phyloP scores from a whole-genome alignment of 1,284 basidiomycete species.

The Melampsora americana region DNA sequence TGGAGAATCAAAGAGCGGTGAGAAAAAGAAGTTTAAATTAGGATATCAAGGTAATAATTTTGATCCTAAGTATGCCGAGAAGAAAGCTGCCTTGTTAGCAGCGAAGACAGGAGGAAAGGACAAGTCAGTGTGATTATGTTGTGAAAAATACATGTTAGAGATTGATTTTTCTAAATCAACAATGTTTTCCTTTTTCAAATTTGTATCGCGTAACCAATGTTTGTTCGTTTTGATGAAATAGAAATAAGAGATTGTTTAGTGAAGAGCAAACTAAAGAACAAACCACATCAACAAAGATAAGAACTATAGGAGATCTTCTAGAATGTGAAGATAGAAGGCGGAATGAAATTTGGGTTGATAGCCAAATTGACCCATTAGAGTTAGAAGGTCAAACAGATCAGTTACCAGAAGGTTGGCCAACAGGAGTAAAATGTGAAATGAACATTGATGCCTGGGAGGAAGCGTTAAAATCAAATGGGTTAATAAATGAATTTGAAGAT shows the following conservation, averaged over 20 bases:
- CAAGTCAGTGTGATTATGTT: too few relatives aligned
- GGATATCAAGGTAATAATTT: too few relatives aligned
- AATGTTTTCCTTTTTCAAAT: too few relatives aligned
- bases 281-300: not conserved
- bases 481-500: too few relatives aligned
- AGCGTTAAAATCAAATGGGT: not conserved
- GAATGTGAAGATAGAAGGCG: not conserved
- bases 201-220: too few relatives aligned
- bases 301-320: not conserved
- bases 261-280: not conserved
- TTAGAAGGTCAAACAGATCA: too few relatives aligned
- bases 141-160: too few relatives aligned
- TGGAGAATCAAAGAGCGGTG: too few relatives aligned
- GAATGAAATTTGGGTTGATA: not conserved
- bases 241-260: too few relatives aligned
- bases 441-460: not conserved
- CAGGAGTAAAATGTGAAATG: not conserved
- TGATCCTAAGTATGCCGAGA: not conserved
- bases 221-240: too few relatives aligned
- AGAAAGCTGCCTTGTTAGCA: not conserved
- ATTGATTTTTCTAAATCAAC: too few relatives aligned
- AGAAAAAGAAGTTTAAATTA: not conserved
- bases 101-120: not conserved
- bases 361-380: too few relatives aligned
- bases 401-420: slow-evolving; percentile 13